Evolutionary conservation across 352 stramenopile species (phyloP).

Genomic region (Phytophthora syringae): DNA sequence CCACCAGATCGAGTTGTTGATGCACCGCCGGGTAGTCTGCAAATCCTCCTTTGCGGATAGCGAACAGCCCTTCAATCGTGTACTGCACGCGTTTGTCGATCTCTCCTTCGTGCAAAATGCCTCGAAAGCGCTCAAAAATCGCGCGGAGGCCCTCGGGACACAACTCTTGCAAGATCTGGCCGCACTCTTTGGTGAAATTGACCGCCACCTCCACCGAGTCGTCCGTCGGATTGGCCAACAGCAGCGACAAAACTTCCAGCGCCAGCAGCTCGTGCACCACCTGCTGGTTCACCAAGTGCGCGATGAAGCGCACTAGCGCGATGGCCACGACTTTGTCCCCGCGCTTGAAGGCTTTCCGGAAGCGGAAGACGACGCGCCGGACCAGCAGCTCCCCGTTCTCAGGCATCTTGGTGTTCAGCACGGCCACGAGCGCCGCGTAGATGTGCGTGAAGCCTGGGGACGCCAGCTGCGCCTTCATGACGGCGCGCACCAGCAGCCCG

Average conservation of each 20-base stretch:
- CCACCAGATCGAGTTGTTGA: slow-evolving; percentile 97
- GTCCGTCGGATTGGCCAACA: slow-evolving; percentile 97
- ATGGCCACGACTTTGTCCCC: slow-evolving; percentile 96
- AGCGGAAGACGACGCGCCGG: slow-evolving; percentile 94
- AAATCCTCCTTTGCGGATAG: slow-evolving; percentile 96
- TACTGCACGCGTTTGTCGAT: slow-evolving; percentile 99
- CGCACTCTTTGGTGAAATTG: slow-evolving; percentile 97
- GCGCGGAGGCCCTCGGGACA: slow-evolving; percentile 92
- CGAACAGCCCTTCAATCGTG: slow-evolving; percentile 98
- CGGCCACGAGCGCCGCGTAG: slow-evolving; percentile 96
- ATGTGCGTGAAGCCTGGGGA: slow-evolving; percentile 97
- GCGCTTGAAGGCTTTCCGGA: slow-evolving; percentile 96
- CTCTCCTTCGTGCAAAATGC: slow-evolving; percentile 97
- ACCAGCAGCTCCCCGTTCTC: slow-evolving; percentile 97
- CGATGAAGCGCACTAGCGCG: slow-evolving; percentile 96
- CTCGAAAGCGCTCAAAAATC: slow-evolving; percentile 97
- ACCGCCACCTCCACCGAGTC: slow-evolving; percentile 99
- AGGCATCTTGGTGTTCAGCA: slow-evolving; percentile 99
- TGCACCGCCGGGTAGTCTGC: slow-evolving; percentile 94
- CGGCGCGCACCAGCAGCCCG: slow-evolving; percentile 92
- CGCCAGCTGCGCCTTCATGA: slow-evolving; percentile 97
- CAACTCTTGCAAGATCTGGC: slow-evolving; percentile 87
- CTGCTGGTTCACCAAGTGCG: slow-evolving; percentile 99
- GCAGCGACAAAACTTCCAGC: slow-evolving; percentile 96
- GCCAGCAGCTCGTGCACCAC: slow-evolving; percentile 98